These are phyloP conservation scores for Orbilia brochopaga DNA, from an alignment of 2,329 filamentous ascomycete species.

Conservation along the genomic window DNA sequence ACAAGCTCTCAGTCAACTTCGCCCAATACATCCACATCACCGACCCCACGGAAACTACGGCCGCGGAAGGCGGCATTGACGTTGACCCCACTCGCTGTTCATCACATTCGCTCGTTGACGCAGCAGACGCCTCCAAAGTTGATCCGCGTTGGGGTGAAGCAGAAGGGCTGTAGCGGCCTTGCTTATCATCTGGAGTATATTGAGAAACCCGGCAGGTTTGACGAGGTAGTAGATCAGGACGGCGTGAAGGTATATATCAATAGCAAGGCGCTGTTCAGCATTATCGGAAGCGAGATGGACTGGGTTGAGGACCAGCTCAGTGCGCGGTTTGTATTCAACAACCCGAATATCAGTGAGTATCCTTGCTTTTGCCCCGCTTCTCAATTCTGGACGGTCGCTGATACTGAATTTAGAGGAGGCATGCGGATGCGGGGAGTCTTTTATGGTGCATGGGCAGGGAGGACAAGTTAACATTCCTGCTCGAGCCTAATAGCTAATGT, in stretches of 20 bases:
- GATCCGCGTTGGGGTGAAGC: conserved; percentile 92
- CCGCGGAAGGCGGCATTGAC: conserved; percentile 91
- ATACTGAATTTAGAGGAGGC: conserved; percentile 74
- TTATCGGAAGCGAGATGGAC: conserved; percentile 99
- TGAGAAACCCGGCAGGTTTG: conserved; percentile 83
- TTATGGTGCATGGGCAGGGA: conserved; percentile 69
- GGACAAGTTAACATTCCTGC: conserved; percentile 18
- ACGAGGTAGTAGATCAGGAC: conserved; percentile 93
- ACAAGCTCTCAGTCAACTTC: conserved; percentile 7
- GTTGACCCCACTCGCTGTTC: conserved; percentile 78
- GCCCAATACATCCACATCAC: neutral
- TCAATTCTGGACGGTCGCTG: conserved; percentile 38
- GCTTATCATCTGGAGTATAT: conserved; percentile 95
- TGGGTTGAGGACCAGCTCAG: conserved; percentile 96
- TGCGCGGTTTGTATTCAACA: conserved; percentile 89
- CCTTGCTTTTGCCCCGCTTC: conserved; percentile 41
- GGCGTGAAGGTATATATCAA: conserved; percentile 95
- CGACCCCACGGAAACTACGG: conserved; percentile 65
- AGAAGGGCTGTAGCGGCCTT: conserved; percentile 89
- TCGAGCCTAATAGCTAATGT: neutral
- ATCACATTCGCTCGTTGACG: conserved; percentile 76
- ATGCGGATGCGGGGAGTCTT: conserved; percentile 95
- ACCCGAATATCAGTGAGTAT: conserved; percentile 93
- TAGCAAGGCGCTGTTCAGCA: conserved; percentile 95
- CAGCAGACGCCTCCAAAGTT: conserved; percentile 87